Evolutionary conservation across 768 basidiomycete species (phyloP), one percentile per base, ranked within the genome.

Genomic region (Suillus hirtellus): DNA sequence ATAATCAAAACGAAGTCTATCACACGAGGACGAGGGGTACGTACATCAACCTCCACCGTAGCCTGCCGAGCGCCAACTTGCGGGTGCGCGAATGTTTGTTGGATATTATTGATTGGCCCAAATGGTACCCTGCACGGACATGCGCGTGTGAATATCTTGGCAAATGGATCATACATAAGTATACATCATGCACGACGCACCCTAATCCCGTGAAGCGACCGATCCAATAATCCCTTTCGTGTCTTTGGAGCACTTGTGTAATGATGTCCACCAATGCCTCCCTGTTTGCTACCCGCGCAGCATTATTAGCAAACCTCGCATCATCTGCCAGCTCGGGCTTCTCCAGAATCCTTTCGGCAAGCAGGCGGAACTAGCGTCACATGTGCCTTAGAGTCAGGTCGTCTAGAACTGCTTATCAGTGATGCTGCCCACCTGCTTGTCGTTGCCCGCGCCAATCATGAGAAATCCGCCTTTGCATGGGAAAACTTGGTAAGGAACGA

Each of bases 391-490:
- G 21, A 62, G 69, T 62, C 71, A 66, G 53, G 60, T 43, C 47
- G 43, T 24, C 27, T 42, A 21, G 34, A 44, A 52, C 21, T 27
- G 40, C 55, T 58, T 56, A 62, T 54, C 44, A 46, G 31, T 17
- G 56, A 15, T 34, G 34, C 63, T 15, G 59, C 50, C 65, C 68
- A 89, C 92, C 83, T 93, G 93, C 67, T 85, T 89, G 71, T 96
- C 86, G 73, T 95, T 96, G 5, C 93, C 95, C 9, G 92, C 94
- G 52, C 94, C 95, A 66, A 97, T 88, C 96, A 97, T 96, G 64
- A 97, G 75, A 72, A 87, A 95, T 37, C 93, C 92, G 69, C 94
- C 88, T 70, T 86, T 84, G 72, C 95, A 96, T 0, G 89, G 85
- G 73, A 96, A 95, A 4, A 88, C 92, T 74, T 95, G 92, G 77